These are phyloP conservation scores for Epichloe coenophiala DNA, from an alignment of 2,329 filamentous ascomycete genomes.

Conservation along the genomic window DNA sequence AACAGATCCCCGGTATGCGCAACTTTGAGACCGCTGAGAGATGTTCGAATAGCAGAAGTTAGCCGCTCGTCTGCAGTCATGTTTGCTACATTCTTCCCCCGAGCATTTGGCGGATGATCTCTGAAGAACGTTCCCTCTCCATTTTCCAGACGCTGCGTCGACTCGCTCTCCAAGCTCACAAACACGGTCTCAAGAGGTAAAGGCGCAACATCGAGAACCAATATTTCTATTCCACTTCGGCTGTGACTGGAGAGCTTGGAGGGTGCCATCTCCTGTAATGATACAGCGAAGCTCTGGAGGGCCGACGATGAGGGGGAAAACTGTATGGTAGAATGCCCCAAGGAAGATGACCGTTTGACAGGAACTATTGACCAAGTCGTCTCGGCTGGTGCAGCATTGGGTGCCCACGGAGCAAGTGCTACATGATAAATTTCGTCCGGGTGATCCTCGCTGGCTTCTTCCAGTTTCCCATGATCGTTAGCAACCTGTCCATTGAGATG, in stretches of 20 bases:
- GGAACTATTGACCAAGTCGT: slow-evolving; percentile 78
- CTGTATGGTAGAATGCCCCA: slow-evolving; percentile 66
- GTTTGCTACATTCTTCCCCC: slow-evolving; percentile 25
- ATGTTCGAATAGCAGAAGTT: slow-evolving; percentile 55
- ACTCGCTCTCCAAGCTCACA: slow-evolving; percentile 70
- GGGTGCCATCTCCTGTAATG: slow-evolving; percentile 58
- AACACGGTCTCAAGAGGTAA: slow-evolving; percentile 74
- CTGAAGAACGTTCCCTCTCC: slow-evolving; percentile 73
- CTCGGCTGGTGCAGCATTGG: slow-evolving; percentile 42
- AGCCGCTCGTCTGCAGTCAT: slow-evolving; percentile 41
- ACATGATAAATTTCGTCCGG: slow-evolving; percentile 42
- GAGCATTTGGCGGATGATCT: slow-evolving; percentile 34
- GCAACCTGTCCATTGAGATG: background rate
- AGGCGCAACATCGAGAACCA: slow-evolving; percentile 68
- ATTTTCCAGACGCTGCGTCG: slow-evolving; percentile 67
- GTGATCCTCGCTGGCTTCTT: slow-evolving; percentile 21
- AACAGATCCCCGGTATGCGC: slow-evolving; percentile 76
- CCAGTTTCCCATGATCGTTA: background rate
- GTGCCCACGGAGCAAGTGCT: slow-evolving; percentile 62
- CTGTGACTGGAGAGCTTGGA: slow-evolving; percentile 61
- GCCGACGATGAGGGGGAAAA: slow-evolving; percentile 60
- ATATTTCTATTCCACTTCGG: slow-evolving; percentile 69
- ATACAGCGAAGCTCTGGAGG: slow-evolving; percentile 66
- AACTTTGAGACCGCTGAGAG: slow-evolving; percentile 57
- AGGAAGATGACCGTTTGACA: slow-evolving; percentile 47